Evolutionary conservation across 306 rosid species (phyloP), one percentile per base, ranked within the genome.

Genomic region (Lotus japonicus): DNA sequence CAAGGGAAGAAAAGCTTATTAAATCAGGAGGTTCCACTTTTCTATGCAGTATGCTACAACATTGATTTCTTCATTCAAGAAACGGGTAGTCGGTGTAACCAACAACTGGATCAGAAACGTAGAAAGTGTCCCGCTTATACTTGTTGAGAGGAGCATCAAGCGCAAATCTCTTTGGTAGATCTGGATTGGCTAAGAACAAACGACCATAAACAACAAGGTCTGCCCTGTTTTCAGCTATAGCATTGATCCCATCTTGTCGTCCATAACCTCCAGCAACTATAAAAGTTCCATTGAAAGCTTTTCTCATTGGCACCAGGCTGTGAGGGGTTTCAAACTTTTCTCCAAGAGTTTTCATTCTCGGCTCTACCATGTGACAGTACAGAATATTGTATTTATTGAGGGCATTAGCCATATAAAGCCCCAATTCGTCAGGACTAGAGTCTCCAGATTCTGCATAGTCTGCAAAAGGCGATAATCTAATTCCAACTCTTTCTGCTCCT

Each of bases 151-250:
- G 56, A 14, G 69, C 56, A 26, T 64, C 23, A 5, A 64, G 43
- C 4, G 43, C 56, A 4, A 64, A 64, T 64, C 69, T 9, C 28
- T 14, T 64, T 1, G 69, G 69, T 13, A 64, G 28, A 64, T 64
- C 69, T 9, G 69, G 69, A 64, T 64, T 64, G 14, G 69, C 56
- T 45, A 64, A 23, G 26, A 64, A 64, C 69, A 64, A 23, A 11
- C 69, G 69, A 26, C 69, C 69, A 45, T 64, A 64, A 15, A 41
- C 69, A 45, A 64, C 69, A 64, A 64, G 69, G 10, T 64, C 69
- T 2, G 69, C 13, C 6, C 56, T 45, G 17, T 64, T 46, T 14
- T 64, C 56, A 45, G 26, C 26, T 64, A 64, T 64, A 21, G 69
- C 69, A 26, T 45, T 31, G 28, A 45, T 64, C 21, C 69, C 69